Percentiles rank a stretch among this genome's conserved stretches.
Conservation (phyloP, 768 basidiomycete species). For the Boletus tylopilopsis region DNA sequence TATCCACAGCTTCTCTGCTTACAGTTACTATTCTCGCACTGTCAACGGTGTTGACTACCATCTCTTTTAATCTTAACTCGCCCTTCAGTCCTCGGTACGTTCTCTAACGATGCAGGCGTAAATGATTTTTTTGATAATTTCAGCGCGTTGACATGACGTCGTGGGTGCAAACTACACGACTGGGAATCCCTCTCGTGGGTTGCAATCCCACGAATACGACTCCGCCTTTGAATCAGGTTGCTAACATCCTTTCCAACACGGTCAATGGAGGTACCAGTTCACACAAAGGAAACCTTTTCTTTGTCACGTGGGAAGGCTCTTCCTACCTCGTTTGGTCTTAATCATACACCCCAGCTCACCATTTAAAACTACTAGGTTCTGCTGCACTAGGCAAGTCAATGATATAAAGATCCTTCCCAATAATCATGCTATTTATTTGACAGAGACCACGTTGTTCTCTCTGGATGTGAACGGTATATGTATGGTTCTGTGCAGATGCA, state of each 20-base stretch:
- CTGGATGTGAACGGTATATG: neutral
- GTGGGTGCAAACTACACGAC: too few species aligned
- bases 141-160: too few species aligned
- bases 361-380: constrained; percentile 64
- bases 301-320: constrained; percentile 63
- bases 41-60: too few species aligned
- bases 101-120: too few species aligned
- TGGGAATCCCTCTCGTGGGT: too few species aligned
- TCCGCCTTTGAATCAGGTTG: neutral
- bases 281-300: constrained; percentile 53
- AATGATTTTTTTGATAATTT: too few species aligned
- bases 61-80: too few species aligned
- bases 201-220: too few species aligned
- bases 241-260: constrained; percentile 47
- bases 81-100: too few species aligned
- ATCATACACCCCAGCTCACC: constrained; percentile 64
- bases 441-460: constrained; percentile 56
- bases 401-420: constrained; percentile 71
- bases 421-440: constrained; percentile 71
- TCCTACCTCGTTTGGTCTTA: constrained; percentile 56
- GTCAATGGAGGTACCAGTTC: constrained; percentile 68
- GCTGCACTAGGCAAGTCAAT: constrained; percentile 76
- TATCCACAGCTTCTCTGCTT: too few species aligned
- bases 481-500: constrained; percentile 40
- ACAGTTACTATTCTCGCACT: too few species aligned